Evolutionary conservation across 2,329 filamentous ascomycete genomes (phyloP).

Genomic region (Curvularia spicifera): DNA sequence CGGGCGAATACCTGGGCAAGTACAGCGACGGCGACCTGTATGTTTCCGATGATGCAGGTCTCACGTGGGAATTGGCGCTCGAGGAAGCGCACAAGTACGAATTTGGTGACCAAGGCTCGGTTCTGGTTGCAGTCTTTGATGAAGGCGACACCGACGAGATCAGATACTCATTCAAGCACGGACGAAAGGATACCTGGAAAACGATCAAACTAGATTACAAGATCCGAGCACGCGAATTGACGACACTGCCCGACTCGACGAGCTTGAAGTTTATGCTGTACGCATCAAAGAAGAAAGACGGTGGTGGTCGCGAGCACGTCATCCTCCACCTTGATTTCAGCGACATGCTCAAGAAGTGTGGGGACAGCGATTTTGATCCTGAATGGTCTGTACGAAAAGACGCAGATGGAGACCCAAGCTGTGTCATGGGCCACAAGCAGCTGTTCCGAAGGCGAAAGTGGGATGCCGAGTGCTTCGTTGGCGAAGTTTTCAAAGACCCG

Average conservation of each 20-base stretch:
- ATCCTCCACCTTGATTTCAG: constrained; percentile 84
- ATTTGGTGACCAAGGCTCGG: constrained; percentile 90
- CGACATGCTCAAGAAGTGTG: constrained; percentile 78
- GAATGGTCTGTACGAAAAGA: constrained; percentile 83
- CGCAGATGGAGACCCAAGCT: constrained; percentile 79
- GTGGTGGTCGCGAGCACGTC: constrained; percentile 63
- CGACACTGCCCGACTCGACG: constrained; percentile 90
- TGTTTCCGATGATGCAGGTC: constrained; percentile 88
- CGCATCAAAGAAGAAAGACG: constrained; percentile 55
- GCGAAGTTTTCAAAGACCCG: constrained; percentile 82
- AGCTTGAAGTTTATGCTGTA: constrained; percentile 88
- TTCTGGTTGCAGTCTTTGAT: constrained; percentile 83
- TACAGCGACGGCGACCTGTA: constrained; percentile 81
- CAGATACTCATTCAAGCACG: constrained; percentile 87
- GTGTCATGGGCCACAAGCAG: constrained; percentile 95
- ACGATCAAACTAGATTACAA: constrained; percentile 72
- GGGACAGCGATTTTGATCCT: constrained; percentile 77
- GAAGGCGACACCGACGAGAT: constrained; percentile 65
- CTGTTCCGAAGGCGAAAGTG: constrained; percentile 85
- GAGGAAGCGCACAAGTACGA: constrained; percentile 92
- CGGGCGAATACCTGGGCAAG: constrained; percentile 72
- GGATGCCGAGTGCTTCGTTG: constrained; percentile 86
- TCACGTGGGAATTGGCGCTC: constrained; percentile 78
- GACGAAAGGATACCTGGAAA: constrained; percentile 74
- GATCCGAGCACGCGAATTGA: constrained; percentile 75